Percentiles rank a stretch among this genome's conserved stretches.
These are phyloP conservation scores for Trypanosoma boissoni DNA, from an alignment of 208 protist genomes.

Conservation along the genomic window DNA sequence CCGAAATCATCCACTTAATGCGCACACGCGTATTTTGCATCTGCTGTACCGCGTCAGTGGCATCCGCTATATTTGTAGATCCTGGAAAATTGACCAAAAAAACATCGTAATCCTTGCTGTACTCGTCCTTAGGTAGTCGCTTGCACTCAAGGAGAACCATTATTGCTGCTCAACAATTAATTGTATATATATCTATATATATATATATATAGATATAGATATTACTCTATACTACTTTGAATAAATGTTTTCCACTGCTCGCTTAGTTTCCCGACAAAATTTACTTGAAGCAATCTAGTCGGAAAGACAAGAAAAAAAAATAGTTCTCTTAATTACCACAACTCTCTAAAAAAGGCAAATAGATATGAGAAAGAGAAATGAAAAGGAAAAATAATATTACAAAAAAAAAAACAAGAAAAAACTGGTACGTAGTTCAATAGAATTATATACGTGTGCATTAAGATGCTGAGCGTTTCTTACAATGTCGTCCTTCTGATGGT, in stretches of 20 bases:
- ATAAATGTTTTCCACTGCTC: too few species aligned
- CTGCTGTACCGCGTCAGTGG: slow-evolving; percentile 60
- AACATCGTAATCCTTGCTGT: slow-evolving; percentile 88
- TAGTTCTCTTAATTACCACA: too few species aligned
- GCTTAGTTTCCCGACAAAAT: too few species aligned
- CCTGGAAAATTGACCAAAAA: slow-evolving; percentile 60
- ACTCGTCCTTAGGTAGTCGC: slow-evolving; percentile 87
- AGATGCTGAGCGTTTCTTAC: neutral
- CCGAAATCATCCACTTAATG: slow-evolving; percentile 80
- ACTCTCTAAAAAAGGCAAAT: too few species aligned
- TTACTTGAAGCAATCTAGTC: too few species aligned
- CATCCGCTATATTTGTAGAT: slow-evolving; percentile 70
- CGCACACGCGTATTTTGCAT: slow-evolving; percentile 89
- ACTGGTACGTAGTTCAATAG: too few species aligned
- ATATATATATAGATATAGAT: neutral
- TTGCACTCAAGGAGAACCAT: slow-evolving; percentile 92
- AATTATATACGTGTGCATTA: too few species aligned
- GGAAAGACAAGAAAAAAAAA: too few species aligned
- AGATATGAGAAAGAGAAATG: too few species aligned
- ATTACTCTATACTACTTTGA: slow-evolving; percentile 1
- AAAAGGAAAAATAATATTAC: too few species aligned
- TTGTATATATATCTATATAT: neutral
- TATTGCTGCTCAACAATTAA: neutral
- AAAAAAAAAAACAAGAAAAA: slow-evolving; percentile 9
- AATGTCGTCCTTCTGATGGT: neutral